Evolutionary conservation across 768 basidiomycete species (phyloP).

Genomic region (Serendipita vermifera): DNA sequence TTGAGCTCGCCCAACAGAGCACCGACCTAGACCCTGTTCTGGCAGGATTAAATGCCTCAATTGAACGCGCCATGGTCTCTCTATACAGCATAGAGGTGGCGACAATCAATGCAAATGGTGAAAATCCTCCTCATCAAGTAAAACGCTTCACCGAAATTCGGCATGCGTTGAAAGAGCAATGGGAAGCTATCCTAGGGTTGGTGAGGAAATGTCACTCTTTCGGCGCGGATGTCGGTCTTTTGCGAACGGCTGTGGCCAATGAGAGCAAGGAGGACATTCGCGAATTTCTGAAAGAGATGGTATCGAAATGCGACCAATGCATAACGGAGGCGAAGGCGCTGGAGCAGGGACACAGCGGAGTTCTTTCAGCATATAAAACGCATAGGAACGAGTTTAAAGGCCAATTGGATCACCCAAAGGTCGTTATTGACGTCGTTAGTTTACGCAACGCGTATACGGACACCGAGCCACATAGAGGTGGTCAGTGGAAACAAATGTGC

Average conservation of each 20-base stretch:
- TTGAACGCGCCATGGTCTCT: background rate
- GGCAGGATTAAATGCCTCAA: background rate
- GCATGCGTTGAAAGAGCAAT: background rate
- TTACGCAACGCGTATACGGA: too few species aligned
- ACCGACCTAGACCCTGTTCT: background rate
- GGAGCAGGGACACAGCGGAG: background rate
- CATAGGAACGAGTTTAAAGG: background rate
- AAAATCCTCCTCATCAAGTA: background rate
- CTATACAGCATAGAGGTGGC: background rate
- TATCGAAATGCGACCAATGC: background rate
- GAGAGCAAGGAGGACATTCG: background rate
- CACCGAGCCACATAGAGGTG: background rate
- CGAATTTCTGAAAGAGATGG: background rate
- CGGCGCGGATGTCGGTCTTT: background rate
- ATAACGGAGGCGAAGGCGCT: background rate
- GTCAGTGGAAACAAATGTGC: background rate
- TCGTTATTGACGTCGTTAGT: too few species aligned
- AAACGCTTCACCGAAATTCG: background rate
- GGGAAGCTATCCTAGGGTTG: background rate
- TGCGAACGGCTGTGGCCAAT: background rate
- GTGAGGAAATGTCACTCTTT: background rate
- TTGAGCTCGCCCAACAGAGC: too few species aligned
- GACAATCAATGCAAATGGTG: background rate
- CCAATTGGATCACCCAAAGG: background rate
- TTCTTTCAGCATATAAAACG: background rate